Base-by-base conservation (phyloP, 148 eudicot genomes). In the Limonium bicolor region DNA sequence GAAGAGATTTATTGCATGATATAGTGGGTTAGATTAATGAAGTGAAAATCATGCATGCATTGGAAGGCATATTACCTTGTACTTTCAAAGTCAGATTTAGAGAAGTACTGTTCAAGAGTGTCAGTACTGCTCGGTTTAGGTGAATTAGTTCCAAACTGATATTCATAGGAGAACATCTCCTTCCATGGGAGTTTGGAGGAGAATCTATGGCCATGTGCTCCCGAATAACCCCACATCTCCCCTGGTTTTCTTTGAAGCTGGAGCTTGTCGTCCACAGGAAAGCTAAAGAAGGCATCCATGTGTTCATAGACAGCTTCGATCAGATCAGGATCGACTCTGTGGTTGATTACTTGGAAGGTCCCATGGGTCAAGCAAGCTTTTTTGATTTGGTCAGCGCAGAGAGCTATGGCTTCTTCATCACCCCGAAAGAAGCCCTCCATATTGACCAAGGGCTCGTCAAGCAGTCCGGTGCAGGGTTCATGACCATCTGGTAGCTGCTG, bases 161-260 rank as follows among this genome's bases (percentile, higher is more conserved):
- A n/a, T n/a, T n/a, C n/a, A n/a, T n/a, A n/a, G n/a, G 79, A 70
- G 42, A 80, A 68, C 19, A 83, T 80, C 53, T 80, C 90, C 54
- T 80, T 80, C 83, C 90, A 80, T 20, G 90, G 83, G 23, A 76
- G 68, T 35, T 76, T 80, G 20, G 74, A 56, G 17, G 80, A 50
- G 49, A 76, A 76, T 42, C 90, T 67, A 12, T 68, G 72, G 7
- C 69, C 59, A 55, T 72, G 73, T 57, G 80, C 70, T 52, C 80
- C 76, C 23, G 84, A 65, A 59, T 76, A 80, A 21, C 83, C 83
- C 42, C 74, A 76, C 51, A 34, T 55, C 27, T 80, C 79, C 5
- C 83, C 83, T 3, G 20, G 14, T 50, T 63, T 60, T 36, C 70
- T 66, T 20, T 64, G 62, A 64, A 66, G 73, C 47, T 36, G 64